These are phyloP conservation scores for Diutina catenulata DNA, from an alignment of 1,139 yeast species.

Conservation along the genomic window DNA sequence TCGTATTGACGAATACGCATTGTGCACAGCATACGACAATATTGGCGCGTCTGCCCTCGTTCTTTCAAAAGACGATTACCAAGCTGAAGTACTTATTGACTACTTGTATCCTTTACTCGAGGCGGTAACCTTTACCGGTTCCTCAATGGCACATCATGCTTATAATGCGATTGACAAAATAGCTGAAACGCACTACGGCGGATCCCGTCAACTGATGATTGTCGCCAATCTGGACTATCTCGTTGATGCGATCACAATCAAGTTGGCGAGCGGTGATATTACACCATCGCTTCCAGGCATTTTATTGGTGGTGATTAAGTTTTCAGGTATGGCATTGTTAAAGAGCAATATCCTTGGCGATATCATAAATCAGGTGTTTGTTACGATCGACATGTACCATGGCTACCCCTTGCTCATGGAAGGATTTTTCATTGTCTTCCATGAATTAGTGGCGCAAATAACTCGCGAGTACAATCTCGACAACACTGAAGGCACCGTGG, in stretches of 20 bases:
- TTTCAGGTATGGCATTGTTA: constrained; percentile 59
- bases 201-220: constrained; percentile 44
- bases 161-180: constrained; percentile 15
- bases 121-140: constrained; percentile 9
- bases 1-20: background rate
- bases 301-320: constrained; percentile 49
- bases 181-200: constrained; percentile 43
- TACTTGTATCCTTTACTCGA: constrained; percentile 10
- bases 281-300: constrained; percentile 69
- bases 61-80: constrained; percentile 9
- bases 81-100: constrained; percentile 10
- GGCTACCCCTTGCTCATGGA: constrained; percentile 64
- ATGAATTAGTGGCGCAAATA: constrained; percentile 48
- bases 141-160: constrained; percentile 7
- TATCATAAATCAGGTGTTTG: constrained; percentile 60
- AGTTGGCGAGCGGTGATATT: constrained; percentile 48
- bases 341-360: constrained; percentile 51
- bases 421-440: constrained; percentile 65
- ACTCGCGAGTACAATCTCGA: constrained; percentile 8
- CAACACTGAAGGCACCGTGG: background rate
- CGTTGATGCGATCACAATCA: constrained; percentile 61
- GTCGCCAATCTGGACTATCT: constrained; percentile 68
- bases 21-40: background rate
- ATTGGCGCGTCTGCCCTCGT: background rate
- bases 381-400: constrained; percentile 71